Evolutionary conservation across 257 asterid species (phyloP).

Genomic region (Plantago major): DNA sequence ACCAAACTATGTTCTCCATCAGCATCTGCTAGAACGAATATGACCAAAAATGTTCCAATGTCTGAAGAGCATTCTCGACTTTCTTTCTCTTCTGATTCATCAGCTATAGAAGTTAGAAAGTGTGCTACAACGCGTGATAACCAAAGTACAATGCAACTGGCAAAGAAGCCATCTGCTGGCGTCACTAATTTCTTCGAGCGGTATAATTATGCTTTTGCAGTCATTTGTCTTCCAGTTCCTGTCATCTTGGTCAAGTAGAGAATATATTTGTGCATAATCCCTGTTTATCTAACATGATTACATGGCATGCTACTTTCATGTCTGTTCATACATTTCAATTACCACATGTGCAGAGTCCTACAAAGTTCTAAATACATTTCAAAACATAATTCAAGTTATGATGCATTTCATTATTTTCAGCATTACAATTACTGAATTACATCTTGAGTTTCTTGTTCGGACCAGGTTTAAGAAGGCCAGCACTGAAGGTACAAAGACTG

Average conservation of each 20-base stretch:
- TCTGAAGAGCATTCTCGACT: conserved; percentile 28
- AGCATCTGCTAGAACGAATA: conserved; percentile 33
- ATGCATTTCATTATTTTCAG: neutral
- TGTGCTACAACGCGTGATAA: conserved; percentile 28
- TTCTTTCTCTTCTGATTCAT: conserved; percentile 25
- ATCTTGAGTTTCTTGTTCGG: conserved; percentile 9
- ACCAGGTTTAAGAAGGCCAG: conserved; percentile 63
- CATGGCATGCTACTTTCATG: neutral
- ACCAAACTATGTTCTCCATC: conserved; percentile 29
- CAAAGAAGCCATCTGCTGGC: conserved; percentile 46
- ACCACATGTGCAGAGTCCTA: no score
- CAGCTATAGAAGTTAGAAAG: conserved; percentile 26
- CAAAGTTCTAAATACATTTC: no score
- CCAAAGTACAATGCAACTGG: conserved; percentile 38
- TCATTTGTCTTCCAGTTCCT: conserved; percentile 11
- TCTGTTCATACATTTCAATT: neutral
- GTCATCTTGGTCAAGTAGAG: conserved; percentile 12
- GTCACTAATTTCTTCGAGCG: conserved; percentile 56
- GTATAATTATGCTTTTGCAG: conserved; percentile 33
- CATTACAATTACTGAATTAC: neutral
- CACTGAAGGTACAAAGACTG: conserved; percentile 28
- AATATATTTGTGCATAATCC: conserved; percentile 5
- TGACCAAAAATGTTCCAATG: conserved; percentile 21
- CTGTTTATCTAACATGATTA: neutral
- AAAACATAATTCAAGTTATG: neutral